Base-by-base conservation (phyloP, 1,139 yeast genomes). In the Debaryomyces nepalensis region DNA sequence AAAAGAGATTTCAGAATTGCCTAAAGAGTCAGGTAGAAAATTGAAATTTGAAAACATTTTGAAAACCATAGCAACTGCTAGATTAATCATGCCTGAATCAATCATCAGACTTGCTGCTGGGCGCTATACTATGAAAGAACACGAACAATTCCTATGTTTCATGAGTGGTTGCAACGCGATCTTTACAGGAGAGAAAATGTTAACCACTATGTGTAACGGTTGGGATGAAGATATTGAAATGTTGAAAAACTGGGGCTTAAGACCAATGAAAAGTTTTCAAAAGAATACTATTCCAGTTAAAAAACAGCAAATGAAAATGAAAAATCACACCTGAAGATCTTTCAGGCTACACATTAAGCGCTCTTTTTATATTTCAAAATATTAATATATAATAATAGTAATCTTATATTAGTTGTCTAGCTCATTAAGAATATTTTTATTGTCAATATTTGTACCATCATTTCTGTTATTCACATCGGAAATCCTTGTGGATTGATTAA, bases 31-130 rank as follows among this genome's bases (percentile, higher is more conserved):
- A 27, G 53, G 57, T 9, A 61, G 66, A 41, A 68, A 71, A 43
- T 63, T 85, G 34, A 68, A 75, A 27, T 79, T 82, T 50, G 89
- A 85, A 39, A 77, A 77, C 21, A 75, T 86, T 18, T 65, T 86
- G 30, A 75, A 85, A 57, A 84, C 91, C 2, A 74, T 85, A 45
- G 87, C 91, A 1, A 84, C 93, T 4, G 93, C 91, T 0, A 74
- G 95, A 50, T 61, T 86, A 18, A 64, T 83, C 27, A 86, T 86
- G 90, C 95, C 95, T 0, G 65, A 68, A 33, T 70, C 87, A 1
- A 84, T 85, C 37, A 79, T 86, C 47, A 72, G 95, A 48, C 68
- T 86, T 44, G 91, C 93, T 3, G 95, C 95, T 7, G 95, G 95
- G 0, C 70, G 95, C 45, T 84, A 84, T 56, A 83, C 90, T 22